Conservation (phyloP, 2,329 filamentous ascomycete genomes). For the Sarocladium oryzae region DNA sequence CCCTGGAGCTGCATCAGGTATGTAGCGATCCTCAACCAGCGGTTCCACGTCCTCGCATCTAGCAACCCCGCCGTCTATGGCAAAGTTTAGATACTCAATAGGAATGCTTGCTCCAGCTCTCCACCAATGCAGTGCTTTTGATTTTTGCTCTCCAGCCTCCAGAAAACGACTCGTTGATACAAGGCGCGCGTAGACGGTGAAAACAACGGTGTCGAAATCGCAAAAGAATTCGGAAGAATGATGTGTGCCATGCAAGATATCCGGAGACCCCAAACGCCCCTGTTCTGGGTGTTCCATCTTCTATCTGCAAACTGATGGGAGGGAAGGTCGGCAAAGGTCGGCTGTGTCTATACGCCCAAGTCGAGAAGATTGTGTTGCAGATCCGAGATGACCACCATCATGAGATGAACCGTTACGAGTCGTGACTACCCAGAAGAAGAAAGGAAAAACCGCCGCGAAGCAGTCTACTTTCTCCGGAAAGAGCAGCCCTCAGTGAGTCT, state of each 20-base stretch:
- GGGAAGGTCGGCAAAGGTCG: constrained; percentile 32
- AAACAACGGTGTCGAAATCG: constrained; percentile 18
- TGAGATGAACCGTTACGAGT: constrained; percentile 41
- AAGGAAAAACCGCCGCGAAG: constrained; percentile 32
- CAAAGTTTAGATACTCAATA: constrained; percentile 39
- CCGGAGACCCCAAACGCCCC: constrained; percentile 71
- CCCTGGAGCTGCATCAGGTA: constrained; percentile 44
- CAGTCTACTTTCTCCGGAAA: constrained; percentile 98
- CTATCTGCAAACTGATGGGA: constrained; percentile 51
- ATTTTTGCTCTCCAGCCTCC: constrained; percentile 26
- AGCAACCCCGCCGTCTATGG: constrained; percentile 21
- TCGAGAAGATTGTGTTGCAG: constrained; percentile 46
- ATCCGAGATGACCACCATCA: constrained; percentile 49
- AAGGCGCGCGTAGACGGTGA: constrained; percentile 36
- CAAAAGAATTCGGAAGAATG: constrained; percentile 29
- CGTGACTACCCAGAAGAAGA: constrained; percentile 43
- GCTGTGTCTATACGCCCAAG: constrained; percentile 42
- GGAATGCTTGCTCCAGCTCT: constrained; percentile 51
- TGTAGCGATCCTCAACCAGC: constrained; percentile 59
- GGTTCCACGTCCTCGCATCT: constrained; percentile 55
- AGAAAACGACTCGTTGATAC: constrained; percentile 39
- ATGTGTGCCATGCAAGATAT: constrained; percentile 68
- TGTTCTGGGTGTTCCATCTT: constrained; percentile 61
- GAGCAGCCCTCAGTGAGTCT: constrained; percentile 99
- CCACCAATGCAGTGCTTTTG: constrained; percentile 47